Evolutionary conservation across 192 early-diverging fungal genomes (phyloP), one percentile per base, ranked within the genome.

Genomic region (Coemansia asiatica): DNA sequence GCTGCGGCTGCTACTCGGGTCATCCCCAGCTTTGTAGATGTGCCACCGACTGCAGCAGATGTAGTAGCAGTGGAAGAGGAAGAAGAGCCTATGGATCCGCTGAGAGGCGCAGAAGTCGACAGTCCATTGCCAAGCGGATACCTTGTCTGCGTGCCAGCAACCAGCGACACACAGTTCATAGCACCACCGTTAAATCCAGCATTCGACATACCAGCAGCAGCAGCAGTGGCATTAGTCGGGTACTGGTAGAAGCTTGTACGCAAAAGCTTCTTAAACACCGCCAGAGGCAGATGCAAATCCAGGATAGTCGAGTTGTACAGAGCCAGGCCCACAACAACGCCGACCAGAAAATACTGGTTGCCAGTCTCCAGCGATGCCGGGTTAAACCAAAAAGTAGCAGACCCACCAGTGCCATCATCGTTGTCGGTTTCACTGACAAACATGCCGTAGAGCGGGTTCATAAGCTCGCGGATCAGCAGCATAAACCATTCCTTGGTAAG

Each of bases 401-500:
- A 36, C 35, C 35, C 35, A 36, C 35, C 35, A 36, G 10, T n/a
- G n/a, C n/a, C 35, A 6, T 56, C n/a, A 8, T 12, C 48, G 3
- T 67, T 84, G 12, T 89, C 85, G 46, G 87, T 86, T 61, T 94
- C 94, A 36, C 83, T 81, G 0, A 83, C 83, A 65, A 91, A 91
- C 89, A 93, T 88, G 50, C 95, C 95, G 73, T 92, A 95, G 59
- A 94, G 84, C 18, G 93, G 92, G 83, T 95, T 95, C 85, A 98
- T 94, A 25, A 98, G 80, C 33, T 96, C 90, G 13, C 94, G 85
- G 6, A 97, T 86, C 13, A 98, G 85, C 33, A 98, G 84, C 60
- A 96, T 82, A 65, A 98, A 96, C 96, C 96, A 98, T 57, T 98
- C 96, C 60, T 98, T 98, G 31, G 94, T 87, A 22, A 98, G 75